Conservation (phyloP, 2,329 filamentous ascomycete species). For the Knoxdaviesia capensis region DNA sequence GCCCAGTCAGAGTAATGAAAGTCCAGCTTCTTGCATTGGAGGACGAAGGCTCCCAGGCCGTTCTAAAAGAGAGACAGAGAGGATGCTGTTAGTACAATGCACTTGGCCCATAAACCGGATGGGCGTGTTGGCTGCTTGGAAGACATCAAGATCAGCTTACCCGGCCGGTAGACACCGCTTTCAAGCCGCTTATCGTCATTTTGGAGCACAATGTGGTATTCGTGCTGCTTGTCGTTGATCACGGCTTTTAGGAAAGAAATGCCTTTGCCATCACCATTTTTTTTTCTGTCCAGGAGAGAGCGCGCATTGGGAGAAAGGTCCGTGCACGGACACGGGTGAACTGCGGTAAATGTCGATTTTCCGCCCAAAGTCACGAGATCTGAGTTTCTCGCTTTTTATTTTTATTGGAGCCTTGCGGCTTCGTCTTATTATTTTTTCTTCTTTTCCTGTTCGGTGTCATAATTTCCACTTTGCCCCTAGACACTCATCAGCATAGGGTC, state of each 20-base stretch:
- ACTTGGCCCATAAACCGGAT: too few relatives aligned
- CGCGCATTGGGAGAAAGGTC: too few relatives aligned
- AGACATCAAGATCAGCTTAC: constrained; percentile 15
- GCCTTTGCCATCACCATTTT: neutral
- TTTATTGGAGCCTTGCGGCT: neutral
- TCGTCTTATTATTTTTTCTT: neutral
- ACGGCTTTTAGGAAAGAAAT: neutral
- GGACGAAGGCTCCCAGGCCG: constrained; percentile 87
- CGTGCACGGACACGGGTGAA: too few relatives aligned
- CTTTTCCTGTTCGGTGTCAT: neutral
- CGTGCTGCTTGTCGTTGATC: neutral
- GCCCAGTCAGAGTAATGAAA: constrained; percentile 97
- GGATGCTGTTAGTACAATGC: too few relatives aligned
- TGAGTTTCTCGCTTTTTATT: constrained; percentile 1
- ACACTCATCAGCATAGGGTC: too few relatives aligned
- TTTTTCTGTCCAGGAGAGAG: neutral
- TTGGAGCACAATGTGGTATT: constrained; percentile 8
- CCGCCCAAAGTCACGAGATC: neutral
- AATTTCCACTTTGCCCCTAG: neutral
- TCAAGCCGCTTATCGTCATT: constrained; percentile 35
- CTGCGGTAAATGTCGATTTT: too few relatives aligned
- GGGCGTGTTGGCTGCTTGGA: too few relatives aligned
- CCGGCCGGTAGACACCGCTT: constrained; percentile 30
- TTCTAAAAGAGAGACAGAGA: constrained; percentile 36
- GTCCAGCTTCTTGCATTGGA: constrained; percentile 90